A percentile compares a stretch with the other conserved stretches of the same genome.
Conservation (phyloP, 2,329 filamentous ascomycete species). For the Colletotrichum camelliae region DNA sequence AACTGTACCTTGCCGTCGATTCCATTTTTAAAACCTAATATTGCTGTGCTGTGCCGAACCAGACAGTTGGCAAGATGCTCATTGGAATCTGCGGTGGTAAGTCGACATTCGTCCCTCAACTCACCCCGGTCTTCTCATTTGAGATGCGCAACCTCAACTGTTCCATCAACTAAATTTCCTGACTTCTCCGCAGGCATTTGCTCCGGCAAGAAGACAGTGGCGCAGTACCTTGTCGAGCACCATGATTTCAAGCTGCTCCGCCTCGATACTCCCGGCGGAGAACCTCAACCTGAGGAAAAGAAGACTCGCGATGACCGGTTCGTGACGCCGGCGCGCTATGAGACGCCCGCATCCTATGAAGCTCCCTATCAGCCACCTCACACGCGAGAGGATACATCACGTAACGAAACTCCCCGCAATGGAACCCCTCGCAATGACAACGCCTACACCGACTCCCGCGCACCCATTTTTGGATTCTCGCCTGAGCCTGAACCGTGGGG, state of each 20-base stretch:
- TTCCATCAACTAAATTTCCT: not conserved
- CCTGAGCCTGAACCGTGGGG: not conserved
- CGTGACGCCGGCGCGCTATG: not conserved
- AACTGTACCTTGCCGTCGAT: not conserved
- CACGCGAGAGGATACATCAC: not conserved
- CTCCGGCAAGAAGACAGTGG: slow-evolving; percentile 89
- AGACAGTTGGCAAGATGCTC: slow-evolving; percentile 59
- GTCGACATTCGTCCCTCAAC: slow-evolving; percentile 12
- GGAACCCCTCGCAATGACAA: not conserved
- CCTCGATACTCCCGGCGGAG: slow-evolving; percentile 43
- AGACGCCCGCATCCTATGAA: not conserved
- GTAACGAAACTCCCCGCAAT: not conserved
- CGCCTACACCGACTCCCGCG: not conserved
- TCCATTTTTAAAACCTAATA: not conserved
- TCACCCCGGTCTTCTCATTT: not conserved
- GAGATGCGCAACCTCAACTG: slow-evolving; percentile 15
- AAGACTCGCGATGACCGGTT: not conserved
- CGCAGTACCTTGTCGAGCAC: slow-evolving; percentile 83
- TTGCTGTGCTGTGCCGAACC: not conserved
- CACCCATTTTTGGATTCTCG: not conserved
- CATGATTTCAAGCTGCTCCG: slow-evolving; percentile 81
- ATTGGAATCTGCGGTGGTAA: slow-evolving; percentile 79
- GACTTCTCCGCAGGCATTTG: slow-evolving; percentile 72
- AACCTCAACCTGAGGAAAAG: not conserved
- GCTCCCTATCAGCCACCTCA: not conserved